phyloP scores from a whole-genome alignment of 2,329 filamentous ascomycete species.

The Xylaria sp. region DNA sequence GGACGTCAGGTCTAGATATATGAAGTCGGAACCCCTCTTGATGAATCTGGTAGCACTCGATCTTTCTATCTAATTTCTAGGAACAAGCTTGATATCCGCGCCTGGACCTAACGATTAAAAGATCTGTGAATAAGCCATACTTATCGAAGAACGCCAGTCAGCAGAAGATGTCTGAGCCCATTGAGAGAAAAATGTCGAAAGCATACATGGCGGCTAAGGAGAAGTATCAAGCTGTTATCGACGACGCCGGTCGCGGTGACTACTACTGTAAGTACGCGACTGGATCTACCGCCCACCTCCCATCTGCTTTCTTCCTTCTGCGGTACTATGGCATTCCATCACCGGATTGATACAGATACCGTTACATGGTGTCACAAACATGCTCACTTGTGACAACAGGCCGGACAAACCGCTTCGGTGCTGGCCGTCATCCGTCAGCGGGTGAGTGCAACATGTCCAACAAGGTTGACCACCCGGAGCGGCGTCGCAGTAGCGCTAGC shows the following conservation, averaged over 20 bases:
- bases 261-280: slow-evolving; percentile 45
- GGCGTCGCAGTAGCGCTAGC: slow-evolving; percentile 45
- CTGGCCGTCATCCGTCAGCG: slow-evolving; percentile 44
- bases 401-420: slow-evolving; percentile 48
- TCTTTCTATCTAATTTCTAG: slow-evolving; percentile 4
- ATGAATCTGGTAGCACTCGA: background rate
- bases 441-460: slow-evolving; percentile 46
- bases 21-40: slow-evolving; percentile 32
- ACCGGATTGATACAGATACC: background rate
- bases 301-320: background rate
- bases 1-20: slow-evolving; percentile 30
- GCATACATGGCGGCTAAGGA: slow-evolving; percentile 48
- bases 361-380: background rate
- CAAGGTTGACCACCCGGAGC: slow-evolving; percentile 44
- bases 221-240: slow-evolving; percentile 50
- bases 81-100: background rate
- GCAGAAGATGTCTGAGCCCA: slow-evolving; percentile 1
- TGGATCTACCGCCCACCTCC: background rate
- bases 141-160: slow-evolving; percentile 1
- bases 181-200: slow-evolving; percentile 46
- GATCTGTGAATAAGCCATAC: slow-evolving; percentile 12
- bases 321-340: background rate
- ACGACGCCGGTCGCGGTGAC: slow-evolving; percentile 49
- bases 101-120: slow-evolving; percentile 2
- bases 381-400: slow-evolving; percentile 38